Evolutionary conservation across 2,329 filamentous ascomycete species (phyloP), one percentile per base, ranked within the genome.

Genomic region (Arthrobotrys pseudoclavata): DNA sequence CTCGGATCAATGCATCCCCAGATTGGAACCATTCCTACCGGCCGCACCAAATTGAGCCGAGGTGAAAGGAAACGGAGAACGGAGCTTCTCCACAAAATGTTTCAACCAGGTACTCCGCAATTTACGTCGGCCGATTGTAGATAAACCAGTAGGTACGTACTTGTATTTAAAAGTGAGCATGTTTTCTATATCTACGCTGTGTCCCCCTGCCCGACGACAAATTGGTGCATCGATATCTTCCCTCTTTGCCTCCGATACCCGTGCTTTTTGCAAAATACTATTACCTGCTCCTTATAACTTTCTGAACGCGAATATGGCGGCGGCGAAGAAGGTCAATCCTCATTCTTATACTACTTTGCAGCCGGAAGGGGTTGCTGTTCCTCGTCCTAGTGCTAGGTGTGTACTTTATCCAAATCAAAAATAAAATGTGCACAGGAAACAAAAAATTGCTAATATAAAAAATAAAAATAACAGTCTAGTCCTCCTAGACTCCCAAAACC

Each of bases 401-500:
- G 82, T 74, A 26, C 40, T 20, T 47, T 2, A 18, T 47, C 20
- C n/a, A 7, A 3, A 45, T 45, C 4, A 1, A 45, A n/a, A 45
- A 9, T 3, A 10, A 57, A 12, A 15, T 45, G 18, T 50, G 18
- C 7, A 18, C 0, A 70, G 40, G 24, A 40, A 9, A 24, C 9
- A 10, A 24, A 12, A 15, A 26, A 42, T 3, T 24, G 13, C 20
- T 60, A 3, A 42, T 53, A 31, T 57, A 37, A n/a, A 4, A n/a
- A n/a, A n/a, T n/a, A 37, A 24, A 7, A 2, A 69, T 55, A 52
- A 45, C 74, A 96, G 93, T 80, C 90, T 98, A 55, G 86, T 98
- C 37, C 87, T 98, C 13, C 86, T 99, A 57, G 97, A 96, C 0
- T 91, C 94, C 0, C 87, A 88, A 62, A 97, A 98, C 83, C 90